Base-by-base conservation (phyloP, 202 grass and related monocot species). In the Zizania palustris region DNA sequence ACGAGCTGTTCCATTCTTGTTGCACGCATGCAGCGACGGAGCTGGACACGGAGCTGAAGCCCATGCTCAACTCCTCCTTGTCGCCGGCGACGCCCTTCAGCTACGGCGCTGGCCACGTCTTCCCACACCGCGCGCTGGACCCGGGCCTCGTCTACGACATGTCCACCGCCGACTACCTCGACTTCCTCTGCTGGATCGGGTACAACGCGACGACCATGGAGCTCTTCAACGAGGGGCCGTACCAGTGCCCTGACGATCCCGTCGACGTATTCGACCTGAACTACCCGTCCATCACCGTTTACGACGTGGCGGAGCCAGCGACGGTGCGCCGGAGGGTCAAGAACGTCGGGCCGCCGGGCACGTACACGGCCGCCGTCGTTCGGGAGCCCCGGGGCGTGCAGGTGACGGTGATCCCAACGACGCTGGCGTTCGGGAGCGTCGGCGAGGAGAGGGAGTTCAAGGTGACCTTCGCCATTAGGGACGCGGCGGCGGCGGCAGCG, bases 111-210 rank as follows among this genome's bases (percentile, higher is more conserved):
- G 94, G 91, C 22, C 91, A 97, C 66, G 65, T 97, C 0, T 79
- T 81, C 65, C 94, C 91, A 20, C 74, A 62, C 21, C 76, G 64
- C 0, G 85, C 94, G 20, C 69, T 89, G 54, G 88, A 97, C 84
- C 94, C 94, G 15, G 94, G 94, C 53, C 75, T 97, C 12, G 82
- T 97, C 43, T 97, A 97, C 46, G 89, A 97, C 80, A 71, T 88
- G 56, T 49, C 72, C 6, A 5, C 72, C 1, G 19, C 14, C 2
- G 91, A 97, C 76, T 90, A 97, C 85, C 82, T 97, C 48, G 65
- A 88, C 87, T 97, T 94, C 83, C 79, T 97, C 37, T 97, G 91
- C 80, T 15, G 83, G 48, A 11, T 86, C 15, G 87, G 91, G 33
- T 97, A 90, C 87, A 92, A 94, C 63, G 63, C 74, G 5, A 83